Evolutionary conservation across 73 alveolate genomes (phyloP).

Genomic region (Diophrys appendiculata): DNA sequence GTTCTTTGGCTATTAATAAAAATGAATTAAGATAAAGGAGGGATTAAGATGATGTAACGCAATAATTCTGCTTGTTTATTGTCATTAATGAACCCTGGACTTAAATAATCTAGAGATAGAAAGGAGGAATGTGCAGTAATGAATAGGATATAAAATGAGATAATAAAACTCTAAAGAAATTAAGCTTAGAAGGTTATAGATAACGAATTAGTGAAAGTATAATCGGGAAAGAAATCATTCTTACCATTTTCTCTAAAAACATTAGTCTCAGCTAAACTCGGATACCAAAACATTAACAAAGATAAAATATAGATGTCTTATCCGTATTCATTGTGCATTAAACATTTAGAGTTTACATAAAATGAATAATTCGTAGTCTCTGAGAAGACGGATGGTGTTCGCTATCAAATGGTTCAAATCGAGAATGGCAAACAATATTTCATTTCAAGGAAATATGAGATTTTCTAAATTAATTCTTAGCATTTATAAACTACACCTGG

Average conservation of each 20-base stretch:
- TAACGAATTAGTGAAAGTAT: not conserved
- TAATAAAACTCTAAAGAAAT: not conserved
- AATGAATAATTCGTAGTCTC: constrained; percentile 7
- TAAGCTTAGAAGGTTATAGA: not conserved
- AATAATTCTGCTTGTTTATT: not conserved
- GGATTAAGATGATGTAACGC: too few species aligned
- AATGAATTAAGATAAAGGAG: too few species aligned
- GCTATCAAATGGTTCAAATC: constrained; percentile 39
- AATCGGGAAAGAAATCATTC: not conserved
- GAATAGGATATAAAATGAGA: not conserved
- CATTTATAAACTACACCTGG: not conserved
- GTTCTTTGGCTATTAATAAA: too few species aligned
- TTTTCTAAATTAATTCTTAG: not conserved
- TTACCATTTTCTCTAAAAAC: not conserved
- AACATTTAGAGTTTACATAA: not conserved
- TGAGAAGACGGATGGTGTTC: constrained; percentile 67
- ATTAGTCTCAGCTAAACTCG: not conserved
- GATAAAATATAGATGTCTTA: not conserved
- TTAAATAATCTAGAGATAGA: not conserved
- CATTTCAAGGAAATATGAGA: constrained; percentile 22
- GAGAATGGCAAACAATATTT: constrained; percentile 9
- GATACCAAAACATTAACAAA: not conserved
- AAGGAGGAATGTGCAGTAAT: not conserved
- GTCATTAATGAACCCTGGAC: constrained; percentile 1
- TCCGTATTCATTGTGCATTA: not conserved